Evolutionary conservation across 2,329 filamentous ascomycete genomes (phyloP), one percentile per base, ranked within the genome.

Genomic region (Microsporum canis): DNA sequence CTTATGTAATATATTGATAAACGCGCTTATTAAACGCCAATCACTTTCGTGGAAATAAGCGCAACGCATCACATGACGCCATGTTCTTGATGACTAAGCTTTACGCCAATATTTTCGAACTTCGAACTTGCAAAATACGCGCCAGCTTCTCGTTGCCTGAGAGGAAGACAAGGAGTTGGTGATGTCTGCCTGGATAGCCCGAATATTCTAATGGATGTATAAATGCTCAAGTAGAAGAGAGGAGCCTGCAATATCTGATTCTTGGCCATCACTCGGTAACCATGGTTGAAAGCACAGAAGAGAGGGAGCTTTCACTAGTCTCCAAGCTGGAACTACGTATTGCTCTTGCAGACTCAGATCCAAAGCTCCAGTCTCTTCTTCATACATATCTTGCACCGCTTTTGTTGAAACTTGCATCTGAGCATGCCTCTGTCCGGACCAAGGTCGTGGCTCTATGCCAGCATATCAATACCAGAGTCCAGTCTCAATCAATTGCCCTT

Each of bases 251-350:
- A 7, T 43, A 41, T 5, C 7, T 23, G 7, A 2, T 6, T 7
- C 8, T 36, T 34, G 51, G 4, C 17, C n/a, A 27, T 36, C 34
- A 43, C 23, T 41, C 27, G 17, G 12, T 38, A 58, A 63, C n/a
- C 17, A 63, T 63, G 62, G 10, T 69, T 61, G 69, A 68, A 65
- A 75, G 69, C 68, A 64, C 68, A 61, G 74, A 76, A 63, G 73
- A 57, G 5, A 84, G 86, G 64, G 91, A 96, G 80, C 80, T 95
- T 66, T 83, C 85, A 66, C 83, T 96, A 64, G 83, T 96, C 59
- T 88, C 88, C 69, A 92, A 89, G 71, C 87, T 95, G 53, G 91
- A 95, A 73, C 84, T 94, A 70, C 84, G 86, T 65, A 94, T 96
- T 68, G 87, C 84, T 33, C 83, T 92, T 59, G 88, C 91, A 33